Base-by-base conservation (phyloP, 768 basidiomycete genomes). In the Amanita inopinata region DNA sequence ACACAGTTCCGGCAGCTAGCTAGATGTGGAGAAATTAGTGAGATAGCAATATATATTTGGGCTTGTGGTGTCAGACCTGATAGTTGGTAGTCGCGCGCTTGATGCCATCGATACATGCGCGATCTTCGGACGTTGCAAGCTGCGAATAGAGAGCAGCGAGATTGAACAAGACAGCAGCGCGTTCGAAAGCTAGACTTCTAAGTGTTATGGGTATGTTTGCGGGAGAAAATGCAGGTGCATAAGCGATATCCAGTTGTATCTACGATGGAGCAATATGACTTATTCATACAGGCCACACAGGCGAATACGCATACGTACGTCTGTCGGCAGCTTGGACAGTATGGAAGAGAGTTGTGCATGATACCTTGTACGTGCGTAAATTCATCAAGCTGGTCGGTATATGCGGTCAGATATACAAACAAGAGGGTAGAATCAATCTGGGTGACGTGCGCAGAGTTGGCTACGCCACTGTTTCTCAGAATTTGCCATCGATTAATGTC, bases 341-440 rank as follows among this genome's bases (percentile, higher is more conserved):
- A 92, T 74, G 47, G 83, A 91, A 0, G 80, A 67, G 27, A 97
- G 76, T 56, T 94, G 93, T 3, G 90, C 86, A 51, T 96, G 86
- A 57, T 98, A 98, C 33, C 94, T 97, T 53, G 25, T 25, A 34
- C 36, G 44, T 38, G 48, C 49, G 38, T 22, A 25, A 40, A 22
- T 34, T 19, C 11, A 47, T 43, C 35, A 33, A 15, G 31, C 25
- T 31, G 11, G 40, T 40, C 9, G 14, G 6, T 30, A 18, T 15
- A 19, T 2, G 11, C 5, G 15, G 15, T 18, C 2, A 40, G 24
- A 15, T n/a, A 41, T 31, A 72, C 78, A 48, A 51, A 91, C 92
- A 70, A 67, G 42, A 83, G 52, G 34, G 69, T 55, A 3, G 68
- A 53, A 48, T 76, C 60, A 51, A 78, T 60, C 49, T 71, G 73